These are phyloP conservation scores for Pyrenula aspistea DNA, from an alignment of 495 filamentous ascomycete genomes.

Conservation along the genomic window DNA sequence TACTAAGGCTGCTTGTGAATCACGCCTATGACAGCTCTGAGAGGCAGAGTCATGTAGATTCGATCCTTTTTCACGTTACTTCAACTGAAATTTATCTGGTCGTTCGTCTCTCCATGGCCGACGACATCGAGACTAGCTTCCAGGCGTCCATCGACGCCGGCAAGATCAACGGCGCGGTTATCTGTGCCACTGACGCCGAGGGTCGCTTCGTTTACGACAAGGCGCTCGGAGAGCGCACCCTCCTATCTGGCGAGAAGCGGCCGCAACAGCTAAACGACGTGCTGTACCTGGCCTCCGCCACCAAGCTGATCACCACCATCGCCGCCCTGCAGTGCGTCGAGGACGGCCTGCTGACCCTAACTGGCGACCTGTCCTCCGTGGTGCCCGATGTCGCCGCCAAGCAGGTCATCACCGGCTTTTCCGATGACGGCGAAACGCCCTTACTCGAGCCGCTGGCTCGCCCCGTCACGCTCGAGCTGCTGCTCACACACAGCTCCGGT, in stretches of 20 bases:
- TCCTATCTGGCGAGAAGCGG: constrained; percentile 23
- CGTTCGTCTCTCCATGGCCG: not conserved
- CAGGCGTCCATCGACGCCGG: constrained; percentile 16
- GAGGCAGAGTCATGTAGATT: no score
- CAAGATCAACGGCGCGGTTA: constrained; percentile 15
- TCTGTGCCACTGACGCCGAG: constrained; percentile 12
- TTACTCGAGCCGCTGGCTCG: constrained; percentile 12
- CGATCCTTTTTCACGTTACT: not conserved
- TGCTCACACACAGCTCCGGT: constrained; percentile 39
- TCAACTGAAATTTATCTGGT: not conserved
- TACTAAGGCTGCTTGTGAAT: no score
- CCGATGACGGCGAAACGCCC: constrained; percentile 14
- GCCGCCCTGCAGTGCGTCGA: constrained; percentile 36
- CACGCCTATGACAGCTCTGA: no score
- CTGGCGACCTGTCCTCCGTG: constrained; percentile 22
- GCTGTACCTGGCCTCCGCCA: constrained; percentile 17
- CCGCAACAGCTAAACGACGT: constrained; percentile 21
- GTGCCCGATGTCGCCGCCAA: constrained; percentile 27
- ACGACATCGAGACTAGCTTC: constrained; percentile 12
- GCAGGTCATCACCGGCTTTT: constrained; percentile 26
- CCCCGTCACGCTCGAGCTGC: constrained; percentile 28
- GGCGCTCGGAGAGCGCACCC: constrained; percentile 18
- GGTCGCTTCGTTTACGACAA: constrained; percentile 17
- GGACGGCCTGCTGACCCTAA: constrained; percentile 26
- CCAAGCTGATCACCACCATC: constrained; percentile 14